Base-by-base conservation (phyloP, 805 yeast genomes). In the Hanseniaspora vineae region DNA sequence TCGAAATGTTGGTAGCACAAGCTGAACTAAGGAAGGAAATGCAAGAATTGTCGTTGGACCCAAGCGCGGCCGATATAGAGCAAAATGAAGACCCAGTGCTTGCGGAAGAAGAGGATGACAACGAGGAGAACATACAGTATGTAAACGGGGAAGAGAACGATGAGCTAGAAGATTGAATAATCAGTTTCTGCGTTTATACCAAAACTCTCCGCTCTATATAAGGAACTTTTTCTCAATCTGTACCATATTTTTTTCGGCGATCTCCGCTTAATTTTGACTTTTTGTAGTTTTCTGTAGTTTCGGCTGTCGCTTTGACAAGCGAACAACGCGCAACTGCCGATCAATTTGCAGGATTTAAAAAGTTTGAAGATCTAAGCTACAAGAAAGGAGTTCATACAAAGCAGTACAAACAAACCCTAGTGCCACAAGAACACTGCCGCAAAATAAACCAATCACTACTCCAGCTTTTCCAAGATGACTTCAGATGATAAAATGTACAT, bases 1-100 rank as follows among this genome's bases (percentile, higher is more conserved):
- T 90, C 44, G 84, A 81, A 57, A 72, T 90, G 61, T 70, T 90
- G 42, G 75, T 75, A 53, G 75, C 87, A 2, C 97, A 90, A 65
- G 72, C 86, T 11, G 73, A 76, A 49, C 66, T 90, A 53, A 78
- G 97, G 58, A 62, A 65, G 37, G 80, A 75, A 42, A 66, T 74
- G 56, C 60, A 67, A 44, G 69, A 62, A 48, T 54, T 67, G 49
- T 58, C 62, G 46, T 23, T 23, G 29, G 29, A 23, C 6, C 8
- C 29, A 8, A 59, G 64, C n/a, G 61, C 58, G 14, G 46, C 32
- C 5, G 60, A 61, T 14, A 66, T 74, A 54, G 60, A 54, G 6
- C 60, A 53, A 6, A 59, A 50, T 8, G 64, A 55, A 3, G 58
- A 54, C 6, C 61, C 57, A 11, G 58, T 60, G 9, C 68, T 75